Percentiles rank a stretch among this genome's conserved stretches.
Evolutionary conservation across 176 grass and related monocot species (phyloP).

Genomic region (Stipa capillata): DNA sequence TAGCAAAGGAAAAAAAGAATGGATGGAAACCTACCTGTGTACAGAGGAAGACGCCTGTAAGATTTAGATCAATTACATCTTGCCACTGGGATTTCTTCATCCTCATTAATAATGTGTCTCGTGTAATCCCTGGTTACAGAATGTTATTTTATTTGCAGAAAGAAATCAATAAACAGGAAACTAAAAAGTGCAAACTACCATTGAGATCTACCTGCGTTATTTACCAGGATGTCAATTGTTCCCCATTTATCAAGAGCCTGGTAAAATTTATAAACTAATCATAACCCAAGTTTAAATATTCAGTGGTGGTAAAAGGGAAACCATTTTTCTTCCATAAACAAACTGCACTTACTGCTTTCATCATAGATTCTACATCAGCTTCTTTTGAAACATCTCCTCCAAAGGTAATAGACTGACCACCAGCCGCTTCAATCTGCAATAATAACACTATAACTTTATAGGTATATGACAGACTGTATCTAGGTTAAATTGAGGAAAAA

Average conservation of each 20-base stretch:
- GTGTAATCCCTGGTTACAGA: conserved; percentile 72
- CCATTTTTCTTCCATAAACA: conserved; percentile 9
- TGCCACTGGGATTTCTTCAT: conserved; percentile 99
- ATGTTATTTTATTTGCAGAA: background rate
- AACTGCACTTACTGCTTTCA: conserved; percentile 76
- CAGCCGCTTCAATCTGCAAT: conserved; percentile 68
- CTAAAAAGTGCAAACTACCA: background rate
- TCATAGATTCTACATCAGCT: conserved; percentile 91
- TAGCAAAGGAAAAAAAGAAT: background rate
- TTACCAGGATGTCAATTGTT: conserved; percentile 90
- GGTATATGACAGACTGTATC: background rate
- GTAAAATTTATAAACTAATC: conserved; percentile 16
- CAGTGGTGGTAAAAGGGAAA: background rate
- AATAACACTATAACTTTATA: background rate
- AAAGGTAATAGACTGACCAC: conserved; percentile 90
- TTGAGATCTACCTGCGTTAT: conserved; percentile 73
- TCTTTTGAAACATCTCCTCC: conserved; percentile 97
- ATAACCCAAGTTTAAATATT: background rate
- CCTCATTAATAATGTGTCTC: conserved; percentile 93
- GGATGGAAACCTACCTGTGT: conserved; percentile 55
- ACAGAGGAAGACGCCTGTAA: conserved; percentile 94
- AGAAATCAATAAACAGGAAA: background rate
- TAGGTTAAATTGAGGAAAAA: background rate
- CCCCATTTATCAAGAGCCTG: conserved; percentile 88
- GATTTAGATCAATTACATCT: conserved; percentile 95